These are phyloP conservation scores for Alternaria sp. DNA, from an alignment of 2,329 filamentous ascomycete genomes.

Conservation along the genomic window DNA sequence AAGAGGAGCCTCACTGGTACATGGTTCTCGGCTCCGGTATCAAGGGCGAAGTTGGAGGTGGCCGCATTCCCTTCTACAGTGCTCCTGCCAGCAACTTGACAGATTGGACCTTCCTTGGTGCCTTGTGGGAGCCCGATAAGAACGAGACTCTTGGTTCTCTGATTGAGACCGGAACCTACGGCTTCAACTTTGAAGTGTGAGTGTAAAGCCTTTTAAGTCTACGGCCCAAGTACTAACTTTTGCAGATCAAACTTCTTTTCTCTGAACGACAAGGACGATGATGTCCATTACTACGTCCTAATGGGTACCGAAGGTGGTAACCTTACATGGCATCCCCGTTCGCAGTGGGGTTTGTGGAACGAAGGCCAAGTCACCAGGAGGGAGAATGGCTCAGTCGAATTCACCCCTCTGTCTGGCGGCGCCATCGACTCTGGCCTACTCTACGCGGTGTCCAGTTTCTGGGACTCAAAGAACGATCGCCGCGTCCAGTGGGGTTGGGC, in stretches of 20 bases:
- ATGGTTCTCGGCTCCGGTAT: constrained; percentile 59
- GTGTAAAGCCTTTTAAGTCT: constrained; percentile 4
- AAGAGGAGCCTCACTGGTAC: constrained; percentile 57
- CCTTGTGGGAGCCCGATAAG: constrained; percentile 56
- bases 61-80: constrained; percentile 58
- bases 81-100: constrained; percentile 57
- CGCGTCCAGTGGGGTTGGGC: constrained; percentile 60
- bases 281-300: constrained; percentile 56
- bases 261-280: constrained; percentile 54
- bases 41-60: constrained; percentile 57
- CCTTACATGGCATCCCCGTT: constrained; percentile 51
- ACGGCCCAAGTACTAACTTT: constrained; percentile 11
- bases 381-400: constrained; percentile 56
- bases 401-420: constrained; percentile 56
- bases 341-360: constrained; percentile 58
- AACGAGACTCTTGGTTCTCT: constrained; percentile 55
- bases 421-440: constrained; percentile 56
- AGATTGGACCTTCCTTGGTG: constrained; percentile 58
- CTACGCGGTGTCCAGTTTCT: constrained; percentile 59
- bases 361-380: constrained; percentile 55
- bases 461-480: constrained; percentile 59
- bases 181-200: constrained; percentile 59
- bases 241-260: constrained; percentile 57
- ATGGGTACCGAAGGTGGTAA: constrained; percentile 58
- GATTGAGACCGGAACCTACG: constrained; percentile 57